A percentile compares a stretch with the other conserved stretches of the same genome.
Conservation (phyloP, 148 eudicot genomes). For the Rhododendron simsii region DNA sequence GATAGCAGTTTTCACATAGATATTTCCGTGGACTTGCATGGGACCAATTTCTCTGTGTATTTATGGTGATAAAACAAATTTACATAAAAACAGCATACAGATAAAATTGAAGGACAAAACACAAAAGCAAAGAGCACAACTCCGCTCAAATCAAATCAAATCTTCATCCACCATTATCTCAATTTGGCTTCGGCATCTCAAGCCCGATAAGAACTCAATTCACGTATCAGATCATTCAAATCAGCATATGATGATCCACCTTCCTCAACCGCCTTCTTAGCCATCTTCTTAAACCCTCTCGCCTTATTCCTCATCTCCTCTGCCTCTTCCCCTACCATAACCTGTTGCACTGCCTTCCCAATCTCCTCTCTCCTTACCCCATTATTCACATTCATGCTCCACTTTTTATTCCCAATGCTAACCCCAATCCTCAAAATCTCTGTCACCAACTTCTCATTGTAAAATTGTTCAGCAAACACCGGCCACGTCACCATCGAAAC, state of each 20-base stretch:
- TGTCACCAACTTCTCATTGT: slow-evolving; percentile 33
- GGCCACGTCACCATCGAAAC: slow-evolving; percentile 44
- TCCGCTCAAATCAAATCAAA: neutral
- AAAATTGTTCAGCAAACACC: slow-evolving; percentile 29
- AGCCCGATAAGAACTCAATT: slow-evolving; percentile 3
- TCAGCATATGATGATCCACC: slow-evolving; percentile 39
- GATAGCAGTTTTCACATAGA: too few relatives aligned
- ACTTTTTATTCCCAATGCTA: slow-evolving; percentile 24
- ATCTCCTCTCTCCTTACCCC: slow-evolving; percentile 10
- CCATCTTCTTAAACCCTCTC: slow-evolving; percentile 22
- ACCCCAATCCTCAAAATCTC: slow-evolving; percentile 32
- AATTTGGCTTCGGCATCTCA: neutral
- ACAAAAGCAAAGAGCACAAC: neutral
- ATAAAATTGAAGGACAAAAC: neutral
- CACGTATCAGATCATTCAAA: slow-evolving; percentile 19
- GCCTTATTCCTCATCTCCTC: slow-evolving; percentile 31
- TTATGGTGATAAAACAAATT: neutral
- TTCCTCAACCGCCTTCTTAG: slow-evolving; percentile 32
- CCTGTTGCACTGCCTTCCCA: slow-evolving; percentile 14
- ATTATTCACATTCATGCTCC: slow-evolving; percentile 4
- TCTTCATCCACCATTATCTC: neutral
- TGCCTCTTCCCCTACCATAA: slow-evolving; percentile 38
- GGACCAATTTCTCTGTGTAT: neutral
- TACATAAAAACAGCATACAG: neutral
- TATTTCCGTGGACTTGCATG: too few relatives aligned